phyloP scores from a whole-genome alignment of 2,329 filamentous ascomycete species.

The Aspergillaceae sp. region DNA sequence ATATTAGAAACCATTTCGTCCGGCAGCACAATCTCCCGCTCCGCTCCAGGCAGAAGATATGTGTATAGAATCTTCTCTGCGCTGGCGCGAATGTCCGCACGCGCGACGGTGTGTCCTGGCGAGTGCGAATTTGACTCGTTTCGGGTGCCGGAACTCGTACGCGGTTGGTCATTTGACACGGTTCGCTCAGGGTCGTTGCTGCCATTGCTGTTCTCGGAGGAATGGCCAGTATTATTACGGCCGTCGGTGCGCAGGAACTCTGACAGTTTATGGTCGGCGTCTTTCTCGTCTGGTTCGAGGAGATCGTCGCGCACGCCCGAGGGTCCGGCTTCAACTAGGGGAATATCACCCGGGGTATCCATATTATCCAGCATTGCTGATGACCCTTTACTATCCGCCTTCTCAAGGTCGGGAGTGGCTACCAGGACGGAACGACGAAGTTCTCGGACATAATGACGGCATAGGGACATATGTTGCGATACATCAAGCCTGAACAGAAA shows the following conservation, averaged over 20 bases:
- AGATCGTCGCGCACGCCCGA: slow-evolving; percentile 47
- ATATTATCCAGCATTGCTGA: slow-evolving; percentile 68
- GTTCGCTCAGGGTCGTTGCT: slow-evolving; percentile 36
- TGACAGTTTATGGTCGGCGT: slow-evolving; percentile 82
- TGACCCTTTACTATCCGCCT: slow-evolving; percentile 70
- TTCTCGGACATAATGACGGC: slow-evolving; percentile 90
- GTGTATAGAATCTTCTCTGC: slow-evolving; percentile 99
- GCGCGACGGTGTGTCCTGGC: slow-evolving; percentile 71
- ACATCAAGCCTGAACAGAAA: slow-evolving; percentile 75
- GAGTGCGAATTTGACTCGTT: slow-evolving; percentile 79
- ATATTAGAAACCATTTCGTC: slow-evolving; percentile 79
- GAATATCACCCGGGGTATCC: slow-evolving; percentile 58
- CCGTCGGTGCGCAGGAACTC: slow-evolving; percentile 66
- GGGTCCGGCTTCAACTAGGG: slow-evolving; percentile 42
- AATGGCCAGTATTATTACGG: slow-evolving; percentile 38
- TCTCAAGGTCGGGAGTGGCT: slow-evolving; percentile 83
- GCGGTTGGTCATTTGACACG: slow-evolving; percentile 40
- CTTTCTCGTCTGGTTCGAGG: slow-evolving; percentile 61
- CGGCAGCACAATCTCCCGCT: slow-evolving; percentile 90
- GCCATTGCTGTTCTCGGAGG: slow-evolving; percentile 46
- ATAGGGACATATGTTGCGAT: slow-evolving; percentile 96
- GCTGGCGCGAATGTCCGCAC: slow-evolving; percentile 82
- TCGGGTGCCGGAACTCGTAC: slow-evolving; percentile 53
- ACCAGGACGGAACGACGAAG: slow-evolving; percentile 86
- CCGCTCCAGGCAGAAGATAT: slow-evolving; percentile 86